Evolutionary conservation across 2,329 filamentous ascomycete species (phyloP), one percentile per base, ranked within the genome.

Genomic region (Aspergillus aculeatinus): DNA sequence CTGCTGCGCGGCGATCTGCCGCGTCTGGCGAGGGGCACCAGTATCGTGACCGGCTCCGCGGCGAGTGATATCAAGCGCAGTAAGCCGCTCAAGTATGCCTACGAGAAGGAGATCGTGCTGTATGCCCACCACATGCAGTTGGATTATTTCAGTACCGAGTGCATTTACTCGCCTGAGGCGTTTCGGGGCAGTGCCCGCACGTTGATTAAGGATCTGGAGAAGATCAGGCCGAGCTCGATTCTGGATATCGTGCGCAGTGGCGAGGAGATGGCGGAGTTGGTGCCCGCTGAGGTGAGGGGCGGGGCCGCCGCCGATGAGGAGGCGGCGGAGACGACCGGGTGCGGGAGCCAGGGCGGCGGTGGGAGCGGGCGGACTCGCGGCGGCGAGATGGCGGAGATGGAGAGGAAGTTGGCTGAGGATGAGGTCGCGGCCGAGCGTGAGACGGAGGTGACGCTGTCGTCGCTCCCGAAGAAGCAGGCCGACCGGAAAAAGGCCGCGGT

Each of bases 111-210:
- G 74, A 99, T 99, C 67, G 95, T 99, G 19, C 83, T 99, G 5
- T 99, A 99, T 73, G 95, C 95, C 5, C 91, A 98, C 73, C 92
- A 99, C 80, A 96, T 95, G 77, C 93, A 93, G 75, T 82, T 99
- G 64, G 93, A 98, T 74, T 99, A 99, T 78, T 99, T 99, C 78
- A 96, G 89, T 70, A 99, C 95, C 0, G 95, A 99, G 78, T 99
- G 95, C 81, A 92, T 99, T 62, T 99, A 99, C 80, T 96, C 92
- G 57, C 95, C 95, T 0, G 95, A 99, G 77, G 95, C 95, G 2
- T 99, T 99, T 73, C 85, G 95, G 60, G 95, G 95, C 3, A 96
- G 91, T 66, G 95, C 95, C 2, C 85, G 95, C 64, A 91, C 89
- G 27, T 79, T 99, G 60, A 96, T 99, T 76, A 99, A 99, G 79